Percentiles rank a stretch among this genome's conserved stretches.
phyloP scores from a whole-genome alignment of 768 basidiomycete species.

The Tulasnella sp. region DNA sequence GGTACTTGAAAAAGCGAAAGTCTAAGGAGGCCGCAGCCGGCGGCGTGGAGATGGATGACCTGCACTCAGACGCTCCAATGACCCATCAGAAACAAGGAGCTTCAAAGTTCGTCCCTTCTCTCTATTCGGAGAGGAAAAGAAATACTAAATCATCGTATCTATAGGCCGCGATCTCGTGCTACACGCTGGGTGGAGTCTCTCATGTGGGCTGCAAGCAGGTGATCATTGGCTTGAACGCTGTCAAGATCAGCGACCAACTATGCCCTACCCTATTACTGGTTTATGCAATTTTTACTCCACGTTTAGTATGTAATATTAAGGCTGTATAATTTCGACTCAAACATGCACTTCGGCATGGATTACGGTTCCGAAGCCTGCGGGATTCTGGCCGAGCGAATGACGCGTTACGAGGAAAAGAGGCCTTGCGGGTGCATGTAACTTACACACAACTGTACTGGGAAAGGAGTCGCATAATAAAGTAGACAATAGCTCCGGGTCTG shows the following conservation, averaged over 20 bases:
- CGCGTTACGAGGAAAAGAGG: background rate
- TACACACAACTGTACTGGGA: too few species aligned
- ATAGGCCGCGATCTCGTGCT: background rate
- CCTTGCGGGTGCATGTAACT: too few species aligned
- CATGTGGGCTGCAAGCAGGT: background rate
- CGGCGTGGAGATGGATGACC: background rate
- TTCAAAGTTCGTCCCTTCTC: background rate
- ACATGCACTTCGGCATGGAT: background rate
- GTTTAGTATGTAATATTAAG: background rate
- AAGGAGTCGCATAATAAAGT: too few species aligned
- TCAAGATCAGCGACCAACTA: too few species aligned
- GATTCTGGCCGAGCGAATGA: background rate
- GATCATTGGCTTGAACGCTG: too few species aligned
- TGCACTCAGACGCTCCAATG: background rate
- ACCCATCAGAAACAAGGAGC: background rate
- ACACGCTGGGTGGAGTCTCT: background rate
- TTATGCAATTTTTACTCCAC: background rate
- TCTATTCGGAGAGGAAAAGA: background rate
- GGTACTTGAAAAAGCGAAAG: background rate
- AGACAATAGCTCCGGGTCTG: too few species aligned
- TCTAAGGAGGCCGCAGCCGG: background rate
- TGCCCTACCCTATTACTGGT: background rate
- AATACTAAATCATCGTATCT: background rate
- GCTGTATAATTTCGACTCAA: background rate
- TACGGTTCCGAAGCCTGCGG: background rate